Base-by-base conservation (phyloP, 352 stramenopile genomes). In the Globisporangium viniferum region DNA sequence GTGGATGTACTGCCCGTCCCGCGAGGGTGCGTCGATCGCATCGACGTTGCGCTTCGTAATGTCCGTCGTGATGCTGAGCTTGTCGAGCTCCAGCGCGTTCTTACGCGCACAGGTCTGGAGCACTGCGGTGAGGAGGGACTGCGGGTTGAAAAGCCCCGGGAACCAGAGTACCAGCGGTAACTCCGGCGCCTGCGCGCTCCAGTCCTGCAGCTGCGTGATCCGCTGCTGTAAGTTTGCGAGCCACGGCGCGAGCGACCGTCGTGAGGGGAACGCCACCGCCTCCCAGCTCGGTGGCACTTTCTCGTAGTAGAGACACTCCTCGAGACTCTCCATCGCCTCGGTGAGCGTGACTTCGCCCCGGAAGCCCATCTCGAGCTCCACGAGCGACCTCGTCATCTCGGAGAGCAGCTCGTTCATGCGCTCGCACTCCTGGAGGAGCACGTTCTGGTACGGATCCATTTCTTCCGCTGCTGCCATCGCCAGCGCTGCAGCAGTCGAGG, bases 1-100 rank as follows among this genome's bases (percentile, higher is more conserved):
- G 61, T 95, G 80, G 22, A 98, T 76, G 68, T 95, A 98, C 41
- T 95, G 92, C 2, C 94, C 94, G 46, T 98, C 94, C 14, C 94
- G 86, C 0, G 92, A 89, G 8, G 84, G 84, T n/a, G 83, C 80
- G 46, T 97, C 89, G 44, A 92, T 80, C 4, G 79, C 77, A 27
- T 94, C 84, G 53, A 97, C 77, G 18, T 80, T 90, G 2, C 84
- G 82, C 77, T 98, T 98, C 22, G 89, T 97, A 44, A 98, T 88
- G 64, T 97, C 91, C 2, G 88, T 91, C 48, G 79, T 74, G 51
- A 94, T 75, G 8, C 69, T 76, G 10, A 96, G 74, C 49, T 93
- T 93, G 68, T 96, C 88, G 7, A 96, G 81, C 70, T 96, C 88
- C n/a, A 94, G 67, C 7, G 68, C 75, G 36, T 92, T 89, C 72